Base-by-base conservation (phyloP, 2,329 filamentous ascomycete genomes). In the Aspergillus texensis region DNA sequence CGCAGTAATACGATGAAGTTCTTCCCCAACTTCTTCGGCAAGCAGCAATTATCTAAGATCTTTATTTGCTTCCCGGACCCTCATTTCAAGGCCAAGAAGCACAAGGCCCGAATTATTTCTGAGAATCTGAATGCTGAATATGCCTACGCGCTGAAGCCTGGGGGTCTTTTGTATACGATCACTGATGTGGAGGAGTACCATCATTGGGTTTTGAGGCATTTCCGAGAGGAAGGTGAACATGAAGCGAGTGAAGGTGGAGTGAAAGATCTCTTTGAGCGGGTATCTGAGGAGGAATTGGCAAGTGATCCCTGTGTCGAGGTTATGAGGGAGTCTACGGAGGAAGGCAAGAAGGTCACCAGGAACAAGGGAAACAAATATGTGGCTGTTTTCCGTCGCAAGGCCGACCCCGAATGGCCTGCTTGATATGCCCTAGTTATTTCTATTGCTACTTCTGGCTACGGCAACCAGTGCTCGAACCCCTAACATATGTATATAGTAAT, bases 1-100 rank as follows among this genome's bases (percentile, higher is more conserved):
- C 90, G 95, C 66, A 92, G 92, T 68, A 99, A 99, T 81, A 92
- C 93, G 6, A 99, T 99, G 95, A 99, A 99, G 78, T 99, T 98
- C 79, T 83, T 99, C n/a, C 94, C 96, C 66, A 98, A 99, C 76
- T 97, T 97, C 84, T 98, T 99, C 83, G 82, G 80, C 60, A 91
- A 89, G 72, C 84, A 81, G 16, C 94, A 97, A 76, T 87, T 99
- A 16, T 87, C 85, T 67, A 96, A 96, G 75, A 92, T 98, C 75
- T 99, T 99, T 78, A 91, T 99, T 72, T 99, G 95, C 82, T 99
- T 99, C 76, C 95, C 95, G 0, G 95, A 99, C 74, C 95, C 95
- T 63, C 95, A 99, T 79, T 99, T 99, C 84, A 99, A 99, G 80
- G 88, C 92, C 14, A 87, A 94, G 67, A 99, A 99, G 79, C 95